A percentile compares a stretch with the other conserved stretches of the same genome.
These are phyloP conservation scores for Leishmania braziliensis DNA, from an alignment of 208 protist species.

Conservation along the genomic window DNA sequence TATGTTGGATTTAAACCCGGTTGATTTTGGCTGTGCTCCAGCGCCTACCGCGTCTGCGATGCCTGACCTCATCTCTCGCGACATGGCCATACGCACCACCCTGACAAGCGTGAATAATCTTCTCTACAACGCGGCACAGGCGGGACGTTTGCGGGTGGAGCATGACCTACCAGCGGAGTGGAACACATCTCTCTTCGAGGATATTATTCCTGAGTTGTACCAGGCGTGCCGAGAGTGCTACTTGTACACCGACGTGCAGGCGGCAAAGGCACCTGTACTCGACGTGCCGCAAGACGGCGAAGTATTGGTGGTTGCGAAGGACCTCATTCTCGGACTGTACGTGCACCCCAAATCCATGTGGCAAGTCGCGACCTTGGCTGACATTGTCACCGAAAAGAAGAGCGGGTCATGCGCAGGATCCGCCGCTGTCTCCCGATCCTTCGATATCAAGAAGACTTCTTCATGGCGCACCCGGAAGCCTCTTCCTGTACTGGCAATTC, in stretches of 20 bases:
- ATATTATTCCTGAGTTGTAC: constrained; percentile 55
- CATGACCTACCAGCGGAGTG: constrained; percentile 19
- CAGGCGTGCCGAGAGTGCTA: constrained; percentile 56
- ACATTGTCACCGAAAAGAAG: not conserved
- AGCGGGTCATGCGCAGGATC: not conserved
- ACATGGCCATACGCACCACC: constrained; percentile 36
- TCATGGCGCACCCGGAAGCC: not conserved
- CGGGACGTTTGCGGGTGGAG: constrained; percentile 9
- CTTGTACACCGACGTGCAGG: constrained; percentile 27
- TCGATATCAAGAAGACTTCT: not conserved
- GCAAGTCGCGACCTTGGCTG: not conserved
- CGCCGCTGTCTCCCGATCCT: not conserved
- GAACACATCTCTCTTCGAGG: constrained; percentile 56
- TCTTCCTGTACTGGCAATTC: constrained; percentile 18
- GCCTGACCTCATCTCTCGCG: constrained; percentile 17
- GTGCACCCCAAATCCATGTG: constrained; percentile 15
- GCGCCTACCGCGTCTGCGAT: not conserved
- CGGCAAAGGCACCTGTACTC: constrained; percentile 12
- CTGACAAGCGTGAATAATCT: constrained; percentile 44
- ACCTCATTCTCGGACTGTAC: constrained; percentile 32
- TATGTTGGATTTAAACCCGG: constrained; percentile 24
- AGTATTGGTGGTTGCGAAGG: constrained; percentile 8
- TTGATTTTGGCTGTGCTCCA: constrained; percentile 1
- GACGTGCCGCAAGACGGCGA: not conserved
- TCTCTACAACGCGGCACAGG: constrained; percentile 22